Percentiles rank a stretch among this genome's conserved stretches.
phyloP scores from a whole-genome alignment of 306 rosid species.

The Quercus aquifolioides region DNA sequence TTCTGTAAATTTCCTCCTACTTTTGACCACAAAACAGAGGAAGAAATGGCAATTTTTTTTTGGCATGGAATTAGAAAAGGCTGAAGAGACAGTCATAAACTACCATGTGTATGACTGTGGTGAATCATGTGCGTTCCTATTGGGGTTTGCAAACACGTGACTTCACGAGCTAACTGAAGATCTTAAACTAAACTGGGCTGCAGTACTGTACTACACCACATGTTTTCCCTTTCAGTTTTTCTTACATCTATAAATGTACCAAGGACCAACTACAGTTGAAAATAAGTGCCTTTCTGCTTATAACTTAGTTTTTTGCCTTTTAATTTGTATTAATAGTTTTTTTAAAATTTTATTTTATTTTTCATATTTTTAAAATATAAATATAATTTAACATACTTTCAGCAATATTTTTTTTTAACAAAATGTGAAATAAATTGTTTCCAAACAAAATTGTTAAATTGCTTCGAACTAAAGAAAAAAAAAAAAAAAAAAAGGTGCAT shows the following conservation, averaged over 20 bases:
- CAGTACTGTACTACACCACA: too few relatives aligned
- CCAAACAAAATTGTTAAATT: too few relatives aligned
- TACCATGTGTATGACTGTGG: not conserved
- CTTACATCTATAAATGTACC: not conserved
- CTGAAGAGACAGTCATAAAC: not conserved
- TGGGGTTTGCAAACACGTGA: slow-evolving; percentile 35
- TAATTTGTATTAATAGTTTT: too few relatives aligned
- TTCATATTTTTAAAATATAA: too few relatives aligned
- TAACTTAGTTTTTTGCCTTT: too few relatives aligned
- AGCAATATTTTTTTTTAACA: too few relatives aligned
- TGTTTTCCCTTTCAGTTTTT: not conserved
- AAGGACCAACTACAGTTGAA: not conserved
- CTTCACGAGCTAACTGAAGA: slow-evolving; percentile 18
- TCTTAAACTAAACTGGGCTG: not conserved
- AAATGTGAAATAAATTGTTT: too few relatives aligned
- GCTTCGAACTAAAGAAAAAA: too few relatives aligned
- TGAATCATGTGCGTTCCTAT: not conserved
- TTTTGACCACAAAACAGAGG: not conserved
- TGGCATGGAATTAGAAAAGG: not conserved
- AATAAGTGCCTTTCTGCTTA: too few relatives aligned
- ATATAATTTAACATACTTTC: too few relatives aligned
- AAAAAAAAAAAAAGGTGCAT: slow-evolving; percentile 14
- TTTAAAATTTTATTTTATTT: too few relatives aligned
- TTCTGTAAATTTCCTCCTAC: too few relatives aligned
- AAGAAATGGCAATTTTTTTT: not conserved